Evolutionary conservation across 495 filamentous ascomycete genomes (phyloP), one percentile per base, ranked within the genome.

Genomic region (Penicillium atrosanguineum): DNA sequence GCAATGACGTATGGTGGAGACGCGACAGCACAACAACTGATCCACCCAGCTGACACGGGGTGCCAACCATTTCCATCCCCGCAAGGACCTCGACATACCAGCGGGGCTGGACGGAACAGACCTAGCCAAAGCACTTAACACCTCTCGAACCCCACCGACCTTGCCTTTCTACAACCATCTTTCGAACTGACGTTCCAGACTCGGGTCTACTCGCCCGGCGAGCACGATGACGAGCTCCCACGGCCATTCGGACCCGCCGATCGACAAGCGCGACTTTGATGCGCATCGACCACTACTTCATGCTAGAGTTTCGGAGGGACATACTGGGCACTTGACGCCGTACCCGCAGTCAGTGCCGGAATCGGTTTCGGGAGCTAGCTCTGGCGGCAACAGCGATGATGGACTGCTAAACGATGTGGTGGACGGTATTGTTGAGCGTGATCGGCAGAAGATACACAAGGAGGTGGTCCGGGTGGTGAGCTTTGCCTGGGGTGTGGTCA

Each of bases 191-290:
- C 34, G 23, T 28, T 37, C 29, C 16, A 37, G 34, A 15, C 25
- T 19, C 14, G 25, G 26, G 28, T n/a, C 25, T 12, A n/a, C 8
- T 12, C 42, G 18, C 25, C 4, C 18, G 38, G 23, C 12, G 51
- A 40, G 7, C 57, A 67, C 21, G 4, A 74, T 73, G 71, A 46
- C 70, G 12, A 55, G 49, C 29, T 61, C 63, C n/a, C 62, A 64
- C 47, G 58, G 62, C 46, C 65, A 62, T 38, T 15, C 37, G 31
- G 48, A 53, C 34, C 23, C 60, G 9, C 19, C 54, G 34, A 73
- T 76, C 57, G 81, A 82, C 68, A 84, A 83, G 66, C 80, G 83
- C 51, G 84, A 87, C 68, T 87, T 84, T 64, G 79, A 80, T 53
- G 67, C 70, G 7, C 68, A 79, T 61, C 74, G 81, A 18, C 72